Evolutionary conservation across 768 basidiomycete genomes (phyloP).

Genomic region (Royoungia palumana): DNA sequence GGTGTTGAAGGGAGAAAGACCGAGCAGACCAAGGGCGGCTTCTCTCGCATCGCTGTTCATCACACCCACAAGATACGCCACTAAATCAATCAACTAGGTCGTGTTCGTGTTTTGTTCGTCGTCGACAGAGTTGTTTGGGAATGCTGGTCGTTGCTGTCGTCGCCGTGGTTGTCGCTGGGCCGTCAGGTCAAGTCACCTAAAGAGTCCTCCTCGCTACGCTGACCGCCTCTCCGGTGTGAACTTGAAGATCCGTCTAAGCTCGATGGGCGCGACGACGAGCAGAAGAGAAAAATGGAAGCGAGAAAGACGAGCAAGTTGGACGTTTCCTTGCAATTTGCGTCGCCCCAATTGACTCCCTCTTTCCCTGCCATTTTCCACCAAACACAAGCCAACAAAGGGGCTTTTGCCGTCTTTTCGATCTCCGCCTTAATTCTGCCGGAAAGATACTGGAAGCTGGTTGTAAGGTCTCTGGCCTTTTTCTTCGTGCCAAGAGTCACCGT

Average conservation of each 20-base stretch:
- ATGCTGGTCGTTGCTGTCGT: conserved; percentile 17
- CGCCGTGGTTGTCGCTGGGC: conserved; percentile 7
- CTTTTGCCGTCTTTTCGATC: conserved; percentile 14
- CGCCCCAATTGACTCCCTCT: conserved; percentile 13
- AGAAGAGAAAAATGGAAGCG: conserved; percentile 3
- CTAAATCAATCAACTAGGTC: conserved; percentile 4
- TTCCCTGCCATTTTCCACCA: conserved; percentile 18
- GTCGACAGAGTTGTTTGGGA: conserved; percentile 12
- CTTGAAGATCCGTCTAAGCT: conserved; percentile 7
- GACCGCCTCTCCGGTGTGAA: neutral
- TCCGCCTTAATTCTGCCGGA: no score
- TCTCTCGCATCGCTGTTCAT: conserved; percentile 58
- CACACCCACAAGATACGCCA: conserved; percentile 16
- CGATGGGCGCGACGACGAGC: conserved; percentile 19
- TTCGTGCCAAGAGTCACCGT: no score
- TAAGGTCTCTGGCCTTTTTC: no score
- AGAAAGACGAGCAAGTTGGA: conserved; percentile 16
- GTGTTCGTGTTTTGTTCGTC: conserved; percentile 7
- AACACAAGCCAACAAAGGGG: conserved; percentile 30
- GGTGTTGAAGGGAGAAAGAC: conserved; percentile 41
- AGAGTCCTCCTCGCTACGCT: conserved; percentile 5
- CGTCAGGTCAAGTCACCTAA: conserved; percentile 1
- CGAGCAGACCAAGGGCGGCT: conserved; percentile 56
- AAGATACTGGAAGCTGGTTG: no score
- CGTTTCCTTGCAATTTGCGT: conserved; percentile 20